These are phyloP conservation scores for Fomitiporia mediterranea DNA, from an alignment of 1,284 basidiomycete genomes.

Conservation along the genomic window DNA sequence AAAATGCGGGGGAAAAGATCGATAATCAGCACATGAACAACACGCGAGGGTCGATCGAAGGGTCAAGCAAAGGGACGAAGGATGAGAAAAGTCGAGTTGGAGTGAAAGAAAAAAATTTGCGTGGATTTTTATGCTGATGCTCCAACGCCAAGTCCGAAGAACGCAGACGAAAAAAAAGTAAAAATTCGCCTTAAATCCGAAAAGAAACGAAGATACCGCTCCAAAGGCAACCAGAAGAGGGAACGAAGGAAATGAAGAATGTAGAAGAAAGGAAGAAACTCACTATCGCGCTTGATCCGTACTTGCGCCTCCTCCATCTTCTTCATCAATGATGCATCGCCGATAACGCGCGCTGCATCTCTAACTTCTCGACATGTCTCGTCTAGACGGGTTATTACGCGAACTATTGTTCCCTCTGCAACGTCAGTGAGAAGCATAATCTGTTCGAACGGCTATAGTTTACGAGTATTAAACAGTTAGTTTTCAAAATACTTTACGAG, in stretches of 20 bases:
- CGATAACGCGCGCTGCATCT: constrained; percentile 96
- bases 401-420: constrained; percentile 94
- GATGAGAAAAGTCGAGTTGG: constrained; percentile 5
- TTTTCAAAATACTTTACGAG: too few species aligned
- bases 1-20: neutral
- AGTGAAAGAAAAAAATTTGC: constrained; percentile 18
- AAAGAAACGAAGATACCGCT: neutral
- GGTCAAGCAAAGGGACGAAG: constrained; percentile 1
- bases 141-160: neutral
- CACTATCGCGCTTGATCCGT: constrained; percentile 92
- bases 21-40: constrained; percentile 2
- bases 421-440: constrained; percentile 93
- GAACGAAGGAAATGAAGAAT: constrained; percentile 1
- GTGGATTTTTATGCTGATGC: neutral
- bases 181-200: neutral
- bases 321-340: constrained; percentile 90
- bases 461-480: too few species aligned
- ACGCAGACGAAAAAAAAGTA: too few species aligned
- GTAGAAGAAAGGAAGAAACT: constrained; percentile 32
- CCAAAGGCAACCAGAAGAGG: neutral
- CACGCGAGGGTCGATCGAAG: neutral
- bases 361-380: constrained; percentile 97
- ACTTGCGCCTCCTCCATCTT: constrained; percentile 97
- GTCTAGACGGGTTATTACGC: constrained; percentile 93
- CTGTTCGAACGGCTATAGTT: constrained; percentile 94